These are phyloP conservation scores for Puccinia horiana DNA, from an alignment of 1,284 basidiomycete genomes.

Conservation along the genomic window DNA sequence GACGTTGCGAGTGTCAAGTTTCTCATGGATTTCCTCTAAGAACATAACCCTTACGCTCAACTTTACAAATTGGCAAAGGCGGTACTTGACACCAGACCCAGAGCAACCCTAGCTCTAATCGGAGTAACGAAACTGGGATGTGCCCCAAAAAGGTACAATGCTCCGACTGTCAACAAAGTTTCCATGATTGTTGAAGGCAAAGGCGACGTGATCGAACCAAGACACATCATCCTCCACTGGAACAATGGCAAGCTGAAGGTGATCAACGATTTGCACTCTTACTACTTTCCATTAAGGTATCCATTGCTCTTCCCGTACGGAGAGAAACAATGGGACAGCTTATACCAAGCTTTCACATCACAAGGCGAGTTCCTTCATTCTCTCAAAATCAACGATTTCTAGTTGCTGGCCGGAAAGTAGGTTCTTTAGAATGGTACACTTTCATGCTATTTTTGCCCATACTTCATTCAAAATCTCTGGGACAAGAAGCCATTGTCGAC, in stretches of 20 bases:
- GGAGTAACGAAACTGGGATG: background rate
- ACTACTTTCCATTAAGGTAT: background rate
- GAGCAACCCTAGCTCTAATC: background rate
- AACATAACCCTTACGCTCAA: constrained; percentile 14
- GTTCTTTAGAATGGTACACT: constrained; percentile 3
- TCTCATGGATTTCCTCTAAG: background rate
- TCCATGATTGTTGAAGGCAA: background rate
- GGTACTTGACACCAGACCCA: background rate
- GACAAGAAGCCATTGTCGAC: constrained; percentile 9
- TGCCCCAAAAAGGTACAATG: background rate
- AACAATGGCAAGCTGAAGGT: background rate
- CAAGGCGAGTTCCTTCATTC: no score
- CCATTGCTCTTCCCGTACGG: constrained; percentile 13
- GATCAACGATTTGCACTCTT: background rate
- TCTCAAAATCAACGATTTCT: background rate
- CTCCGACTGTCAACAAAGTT: background rate
- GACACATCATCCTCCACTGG: background rate
- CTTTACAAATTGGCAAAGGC: background rate
- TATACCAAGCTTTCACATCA: background rate
- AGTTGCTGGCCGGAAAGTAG: background rate
- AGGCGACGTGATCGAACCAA: background rate
- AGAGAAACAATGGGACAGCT: background rate
- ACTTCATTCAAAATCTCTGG: background rate
- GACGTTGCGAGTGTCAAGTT: no score
- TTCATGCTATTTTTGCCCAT: background rate